Base-by-base conservation (phyloP, 305 asterid genomes). In the Fraxinus xanthoxyloides region DNA sequence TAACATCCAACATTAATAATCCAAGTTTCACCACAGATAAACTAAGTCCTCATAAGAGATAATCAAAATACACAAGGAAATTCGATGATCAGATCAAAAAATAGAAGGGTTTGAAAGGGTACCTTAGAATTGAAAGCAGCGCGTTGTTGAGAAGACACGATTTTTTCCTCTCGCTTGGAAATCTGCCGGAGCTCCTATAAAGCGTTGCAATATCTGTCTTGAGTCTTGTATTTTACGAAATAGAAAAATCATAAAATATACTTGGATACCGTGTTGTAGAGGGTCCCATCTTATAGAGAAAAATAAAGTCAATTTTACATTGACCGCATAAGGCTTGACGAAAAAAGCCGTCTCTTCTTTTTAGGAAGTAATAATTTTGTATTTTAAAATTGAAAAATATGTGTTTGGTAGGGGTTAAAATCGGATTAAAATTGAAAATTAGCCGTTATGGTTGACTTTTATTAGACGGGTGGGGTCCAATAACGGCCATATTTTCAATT, bases 41-140 rank as follows among this genome's bases (percentile, higher is more conserved):
- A 67, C 38, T 12, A 67, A 10, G 21, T 67, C 36, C 28, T 1
- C 36, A 67, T 67, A 26, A 67, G 3, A 24, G 7, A 65, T 10
- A 65, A 1, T 65, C 74, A 67, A 30, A 24, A 67, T 28, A 67
- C 74, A 13, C n/a, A 13, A 4, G 17, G 19, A 67, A 67, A 67
- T 9, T 67, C 38, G 74, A 67, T 30, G 38, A 67, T 67, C 74
- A 10, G 74, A 67, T 67, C 1, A 67, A 28, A 1, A 26, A 12
- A 28, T n/a, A 28, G 31, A 32, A 13, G 72, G 81, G 72, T 28
- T 9, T n/a, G 56, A 35, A 48, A 7, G 2, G 30, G 15, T 80
- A 87, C 88, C 92, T 80, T 84, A 21, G 54, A 77, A 74, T 2
- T 74, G 83, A 83, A 79, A 77, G 85, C 75, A 38, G 80, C 65